These are phyloP conservation scores for Claviceps monticola DNA, from an alignment of 2,329 filamentous ascomycete species.

Conservation along the genomic window DNA sequence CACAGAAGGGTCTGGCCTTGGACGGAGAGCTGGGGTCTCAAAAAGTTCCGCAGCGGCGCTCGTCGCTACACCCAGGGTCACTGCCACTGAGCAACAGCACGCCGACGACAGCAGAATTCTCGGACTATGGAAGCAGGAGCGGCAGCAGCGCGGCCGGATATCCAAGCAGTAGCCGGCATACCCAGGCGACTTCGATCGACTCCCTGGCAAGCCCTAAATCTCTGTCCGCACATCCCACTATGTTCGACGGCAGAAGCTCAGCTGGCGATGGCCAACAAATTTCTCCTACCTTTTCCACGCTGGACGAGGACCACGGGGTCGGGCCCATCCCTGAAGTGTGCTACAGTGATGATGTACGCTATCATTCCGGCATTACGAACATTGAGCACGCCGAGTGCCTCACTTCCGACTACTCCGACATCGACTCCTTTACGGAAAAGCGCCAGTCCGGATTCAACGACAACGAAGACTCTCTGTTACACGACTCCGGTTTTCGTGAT, in stretches of 20 bases:
- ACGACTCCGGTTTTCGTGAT: constrained; percentile 20
- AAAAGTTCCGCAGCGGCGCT: constrained; percentile 4
- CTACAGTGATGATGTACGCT: background rate
- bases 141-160: constrained; percentile 26
- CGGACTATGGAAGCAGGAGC: constrained; percentile 26
- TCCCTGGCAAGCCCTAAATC: background rate
- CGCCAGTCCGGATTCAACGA: constrained; percentile 10
- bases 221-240: background rate
- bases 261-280: background rate
- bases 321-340: background rate
- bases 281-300: background rate
- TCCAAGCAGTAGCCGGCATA: constrained; percentile 30
- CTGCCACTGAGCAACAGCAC: constrained; percentile 22
- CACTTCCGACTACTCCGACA: constrained; percentile 14
- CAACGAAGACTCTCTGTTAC: constrained; percentile 25
- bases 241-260: constrained; percentile 1
- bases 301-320: background rate
- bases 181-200: constrained; percentile 31
- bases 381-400: constrained; percentile 5
- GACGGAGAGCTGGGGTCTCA: constrained; percentile 1
- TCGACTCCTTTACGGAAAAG: constrained; percentile 18
- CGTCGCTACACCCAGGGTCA: constrained; percentile 23
- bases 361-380: background rate
- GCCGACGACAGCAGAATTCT: constrained; percentile 17
- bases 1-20: background rate